These are phyloP conservation scores for Discostella pseudostelligera DNA, from an alignment of 108 stramenopile species.

Conservation along the genomic window DNA sequence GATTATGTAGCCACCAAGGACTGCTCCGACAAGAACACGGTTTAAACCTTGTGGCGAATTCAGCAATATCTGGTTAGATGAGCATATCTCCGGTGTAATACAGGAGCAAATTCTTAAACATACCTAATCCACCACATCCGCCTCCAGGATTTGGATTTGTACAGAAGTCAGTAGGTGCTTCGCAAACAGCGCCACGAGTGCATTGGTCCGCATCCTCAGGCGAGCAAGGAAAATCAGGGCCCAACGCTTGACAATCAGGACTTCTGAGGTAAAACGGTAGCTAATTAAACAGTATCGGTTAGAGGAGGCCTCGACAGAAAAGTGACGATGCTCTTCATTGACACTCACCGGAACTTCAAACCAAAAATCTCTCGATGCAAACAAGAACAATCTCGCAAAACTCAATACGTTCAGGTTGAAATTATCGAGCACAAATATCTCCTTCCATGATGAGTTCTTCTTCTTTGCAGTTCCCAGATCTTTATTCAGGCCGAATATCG, in stretches of 20 bases:
- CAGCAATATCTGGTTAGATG: background rate
- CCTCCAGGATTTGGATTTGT: conserved; percentile 71
- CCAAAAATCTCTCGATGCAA: conserved; percentile 94
- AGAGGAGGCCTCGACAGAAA: background rate
- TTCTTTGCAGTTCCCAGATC: conserved; percentile 81
- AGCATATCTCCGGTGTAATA: background rate
- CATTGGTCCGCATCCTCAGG: conserved; percentile 49
- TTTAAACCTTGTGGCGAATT: conserved; percentile 45
- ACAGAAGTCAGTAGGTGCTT: conserved; percentile 46
- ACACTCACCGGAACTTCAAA: conserved; percentile 86
- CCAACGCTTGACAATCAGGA: conserved; percentile 74
- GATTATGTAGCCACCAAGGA: conserved; percentile 93
- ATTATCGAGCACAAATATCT: conserved; percentile 81
- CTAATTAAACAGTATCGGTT: conserved; percentile 1
- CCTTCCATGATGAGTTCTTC: conserved; percentile 70
- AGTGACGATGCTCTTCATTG: background rate
- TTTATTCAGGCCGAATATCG: conserved; percentile 73
- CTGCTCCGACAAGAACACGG: conserved; percentile 81
- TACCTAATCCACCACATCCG: conserved; percentile 71
- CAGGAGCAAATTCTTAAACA: background rate
- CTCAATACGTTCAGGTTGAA: conserved; percentile 83
- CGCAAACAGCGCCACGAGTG: conserved; percentile 62
- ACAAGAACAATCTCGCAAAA: conserved; percentile 87
- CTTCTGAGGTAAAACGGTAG: conserved; percentile 89
- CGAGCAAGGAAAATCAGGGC: conserved; percentile 51